A percentile compares a stretch with the other conserved stretches of the same genome.
phyloP scores from a whole-genome alignment of 1,284 basidiomycete species.

The Thelephora terrestris region DNA sequence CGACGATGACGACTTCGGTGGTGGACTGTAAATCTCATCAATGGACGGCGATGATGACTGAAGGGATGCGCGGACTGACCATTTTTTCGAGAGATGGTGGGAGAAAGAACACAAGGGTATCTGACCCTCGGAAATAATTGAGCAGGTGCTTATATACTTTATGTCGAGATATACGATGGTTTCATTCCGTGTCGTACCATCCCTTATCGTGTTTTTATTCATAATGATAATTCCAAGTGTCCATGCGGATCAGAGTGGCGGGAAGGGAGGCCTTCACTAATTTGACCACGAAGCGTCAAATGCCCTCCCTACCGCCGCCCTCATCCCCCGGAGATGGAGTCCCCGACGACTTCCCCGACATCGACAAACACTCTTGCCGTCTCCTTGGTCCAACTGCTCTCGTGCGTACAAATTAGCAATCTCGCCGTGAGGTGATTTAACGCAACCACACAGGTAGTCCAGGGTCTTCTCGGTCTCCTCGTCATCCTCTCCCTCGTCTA shows the following conservation, averaged over 20 bases:
- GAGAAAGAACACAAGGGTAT: neutral
- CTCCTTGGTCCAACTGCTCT: conserved; percentile 60
- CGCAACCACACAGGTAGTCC: conserved; percentile 46
- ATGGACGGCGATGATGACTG: neutral
- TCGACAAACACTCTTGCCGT: conserved; percentile 52
- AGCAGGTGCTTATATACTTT: too few species aligned
- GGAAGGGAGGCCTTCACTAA: neutral
- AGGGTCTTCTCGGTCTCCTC: conserved; percentile 79
- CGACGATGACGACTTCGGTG: conserved; percentile 85
- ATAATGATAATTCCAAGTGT: too few species aligned
- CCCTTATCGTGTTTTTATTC: too few species aligned
- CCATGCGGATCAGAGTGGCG: too few species aligned
- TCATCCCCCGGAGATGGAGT: conserved; percentile 7
- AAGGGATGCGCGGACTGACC: neutral
- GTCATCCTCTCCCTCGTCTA: conserved; percentile 74
- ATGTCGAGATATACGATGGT: too few species aligned
- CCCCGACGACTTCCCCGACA: conserved; percentile 30
- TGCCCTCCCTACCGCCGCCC: neutral
- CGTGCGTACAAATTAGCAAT: conserved; percentile 26
- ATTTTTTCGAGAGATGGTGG: neutral
- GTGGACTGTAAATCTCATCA: neutral
- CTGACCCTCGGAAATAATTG: too few species aligned
- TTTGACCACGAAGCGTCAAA: neutral
- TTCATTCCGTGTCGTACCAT: too few species aligned
- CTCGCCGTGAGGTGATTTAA: too few species aligned